Evolutionary conservation across 768 basidiomycete species (phyloP).

Genomic region (Hypholoma sublateritium): DNA sequence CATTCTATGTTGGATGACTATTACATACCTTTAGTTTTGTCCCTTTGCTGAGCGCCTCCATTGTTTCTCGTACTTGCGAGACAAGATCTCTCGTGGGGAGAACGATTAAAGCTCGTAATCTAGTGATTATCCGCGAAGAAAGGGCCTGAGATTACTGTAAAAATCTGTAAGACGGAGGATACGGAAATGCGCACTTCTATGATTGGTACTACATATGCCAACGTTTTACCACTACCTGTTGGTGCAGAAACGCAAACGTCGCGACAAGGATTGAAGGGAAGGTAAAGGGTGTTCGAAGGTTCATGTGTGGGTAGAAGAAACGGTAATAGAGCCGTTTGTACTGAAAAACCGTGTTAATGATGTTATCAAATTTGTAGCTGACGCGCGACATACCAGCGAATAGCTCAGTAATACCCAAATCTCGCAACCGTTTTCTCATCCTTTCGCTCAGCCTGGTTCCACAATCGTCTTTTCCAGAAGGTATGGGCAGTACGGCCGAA

Average conservation of each 20-base stretch:
- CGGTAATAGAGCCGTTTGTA: conserved; percentile 87
- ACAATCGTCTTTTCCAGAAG: conserved; percentile 36
- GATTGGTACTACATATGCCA: conserved; percentile 94
- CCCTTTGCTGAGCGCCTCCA: conserved; percentile 82
- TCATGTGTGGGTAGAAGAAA: conserved; percentile 59
- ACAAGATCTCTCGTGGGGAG: conserved; percentile 95
- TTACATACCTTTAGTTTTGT: conserved; percentile 75
- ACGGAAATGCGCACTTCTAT: conserved; percentile 58
- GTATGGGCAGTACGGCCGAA: conserved; percentile 42
- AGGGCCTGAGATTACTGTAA: conserved; percentile 53
- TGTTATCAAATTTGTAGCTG: background rate
- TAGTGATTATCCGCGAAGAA: conserved; percentile 71
- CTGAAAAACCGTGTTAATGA: conserved; percentile 35
- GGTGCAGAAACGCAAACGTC: conserved; percentile 96
- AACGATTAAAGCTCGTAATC: conserved; percentile 84
- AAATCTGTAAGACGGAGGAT: background rate
- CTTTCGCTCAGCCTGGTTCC: conserved; percentile 54
- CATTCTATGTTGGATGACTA: background rate
- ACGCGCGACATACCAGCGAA: conserved; percentile 71
- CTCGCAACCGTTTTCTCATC: conserved; percentile 61
- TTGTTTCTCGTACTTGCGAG: conserved; percentile 86
- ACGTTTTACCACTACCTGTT: conserved; percentile 96
- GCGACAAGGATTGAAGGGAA: conserved; percentile 61
- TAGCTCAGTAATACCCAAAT: conserved; percentile 80
- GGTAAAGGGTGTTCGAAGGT: conserved; percentile 51